Evolutionary conservation across 1,284 basidiomycete genomes (phyloP).

Genomic region (Malassezia dermatis): DNA sequence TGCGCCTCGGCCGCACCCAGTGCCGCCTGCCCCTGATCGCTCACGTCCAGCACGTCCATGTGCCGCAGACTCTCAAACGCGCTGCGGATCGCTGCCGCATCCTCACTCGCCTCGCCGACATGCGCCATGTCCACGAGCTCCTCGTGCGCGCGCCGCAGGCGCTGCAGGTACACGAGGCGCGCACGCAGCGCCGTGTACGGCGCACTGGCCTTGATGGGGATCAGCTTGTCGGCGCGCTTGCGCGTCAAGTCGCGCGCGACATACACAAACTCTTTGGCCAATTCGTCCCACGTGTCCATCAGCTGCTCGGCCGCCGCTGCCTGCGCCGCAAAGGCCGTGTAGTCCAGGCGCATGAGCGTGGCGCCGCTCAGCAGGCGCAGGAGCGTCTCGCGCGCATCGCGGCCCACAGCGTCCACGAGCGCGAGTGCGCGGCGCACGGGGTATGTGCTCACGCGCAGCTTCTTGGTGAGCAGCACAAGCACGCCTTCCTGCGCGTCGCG

Average conservation of each 20-base stretch:
- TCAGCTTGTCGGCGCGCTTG: constrained; percentile 83
- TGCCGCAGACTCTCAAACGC: constrained; percentile 84
- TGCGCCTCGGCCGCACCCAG: constrained; percentile 93
- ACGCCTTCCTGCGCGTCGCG: constrained; percentile 76
- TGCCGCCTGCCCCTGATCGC: constrained; percentile 84
- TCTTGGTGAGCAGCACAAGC: constrained; percentile 88
- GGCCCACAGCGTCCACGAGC: constrained; percentile 92
- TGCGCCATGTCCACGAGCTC: constrained; percentile 95
- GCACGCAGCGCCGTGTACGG: constrained; percentile 87
- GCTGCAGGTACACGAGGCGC: constrained; percentile 71
- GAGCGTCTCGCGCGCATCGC: constrained; percentile 89
- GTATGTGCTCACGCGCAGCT: constrained; percentile 69
- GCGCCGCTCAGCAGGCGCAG: constrained; percentile 80
- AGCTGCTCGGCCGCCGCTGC: constrained; percentile 67
- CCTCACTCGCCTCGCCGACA: constrained; percentile 55
- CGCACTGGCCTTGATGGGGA: constrained; percentile 87
- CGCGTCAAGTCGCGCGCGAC: constrained; percentile 88
- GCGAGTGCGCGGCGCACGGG: constrained; percentile 88
- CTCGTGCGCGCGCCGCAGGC: constrained; percentile 90
- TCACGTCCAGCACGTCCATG: constrained; percentile 81
- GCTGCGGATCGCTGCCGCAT: constrained; percentile 78
- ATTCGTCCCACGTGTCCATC: constrained; percentile 90
- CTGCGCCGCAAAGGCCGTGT: constrained; percentile 80
- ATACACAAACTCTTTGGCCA: constrained; percentile 94
- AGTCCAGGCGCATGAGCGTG: constrained; percentile 83